A percentile compares a stretch with the other conserved stretches of the same genome.
phyloP scores from a whole-genome alignment of 148 eudicot genomes.

The Fagopyrum homotropicum region DNA sequence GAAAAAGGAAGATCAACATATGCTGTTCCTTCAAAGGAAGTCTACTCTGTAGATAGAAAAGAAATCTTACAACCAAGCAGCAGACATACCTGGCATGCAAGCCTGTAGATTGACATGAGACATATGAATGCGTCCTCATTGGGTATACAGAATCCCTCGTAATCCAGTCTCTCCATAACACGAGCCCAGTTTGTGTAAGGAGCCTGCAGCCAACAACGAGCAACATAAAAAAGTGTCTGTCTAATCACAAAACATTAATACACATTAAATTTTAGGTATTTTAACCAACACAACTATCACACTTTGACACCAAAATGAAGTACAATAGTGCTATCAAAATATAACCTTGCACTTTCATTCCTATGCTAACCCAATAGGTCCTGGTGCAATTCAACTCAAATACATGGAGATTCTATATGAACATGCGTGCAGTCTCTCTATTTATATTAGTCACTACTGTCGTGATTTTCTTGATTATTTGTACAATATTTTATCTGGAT shows the following conservation, averaged over 20 bases:
- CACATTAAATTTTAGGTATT: background rate
- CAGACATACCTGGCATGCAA: conserved; percentile 54
- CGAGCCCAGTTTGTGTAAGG: conserved; percentile 75
- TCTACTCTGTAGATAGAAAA: background rate
- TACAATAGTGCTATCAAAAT: background rate
- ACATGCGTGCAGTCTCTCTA: background rate
- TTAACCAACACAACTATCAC: background rate
- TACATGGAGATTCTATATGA: background rate
- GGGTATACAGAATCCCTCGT: conserved; percentile 85
- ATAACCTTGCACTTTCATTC: background rate
- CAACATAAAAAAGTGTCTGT: background rate
- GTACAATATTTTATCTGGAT: background rate
- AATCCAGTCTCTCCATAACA: conserved; percentile 79
- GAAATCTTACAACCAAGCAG: background rate
- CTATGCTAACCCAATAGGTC: background rate
- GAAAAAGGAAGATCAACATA: background rate
- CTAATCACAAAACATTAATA: background rate
- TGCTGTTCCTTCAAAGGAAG: background rate
- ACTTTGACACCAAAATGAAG: background rate
- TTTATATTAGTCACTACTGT: background rate
- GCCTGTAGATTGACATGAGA: conserved; percentile 69
- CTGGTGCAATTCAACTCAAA: background rate
- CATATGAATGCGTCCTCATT: conserved; percentile 62
- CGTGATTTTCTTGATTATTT: background rate
- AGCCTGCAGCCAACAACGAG: conserved; percentile 38